Evolutionary conservation across 225 moss, liverwort and hornwort genomes (phyloP).

Genomic region (Bryoerythrophyllum caledonicum): DNA sequence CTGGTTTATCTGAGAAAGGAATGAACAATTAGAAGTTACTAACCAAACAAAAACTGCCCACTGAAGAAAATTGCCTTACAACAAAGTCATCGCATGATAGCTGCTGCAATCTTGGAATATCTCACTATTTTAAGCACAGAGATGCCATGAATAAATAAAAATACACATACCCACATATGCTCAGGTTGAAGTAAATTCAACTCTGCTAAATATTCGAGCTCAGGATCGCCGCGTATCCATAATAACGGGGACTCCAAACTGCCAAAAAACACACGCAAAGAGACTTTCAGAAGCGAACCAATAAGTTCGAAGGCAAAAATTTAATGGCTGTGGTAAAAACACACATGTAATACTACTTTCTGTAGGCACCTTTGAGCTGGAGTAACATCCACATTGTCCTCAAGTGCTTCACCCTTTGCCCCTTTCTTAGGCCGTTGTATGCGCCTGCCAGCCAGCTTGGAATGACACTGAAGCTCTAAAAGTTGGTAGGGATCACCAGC

Average conservation of each 20-base stretch:
- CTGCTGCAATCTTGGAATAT: slow-evolving; percentile 17
- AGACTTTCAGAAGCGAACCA: slow-evolving; percentile 10
- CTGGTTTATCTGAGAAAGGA: slow-evolving; percentile 75
- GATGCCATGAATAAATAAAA: background rate
- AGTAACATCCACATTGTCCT: slow-evolving; percentile 79
- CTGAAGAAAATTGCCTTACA: background rate
- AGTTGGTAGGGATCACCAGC: slow-evolving; percentile 91
- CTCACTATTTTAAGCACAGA: background rate
- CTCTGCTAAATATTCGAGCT: slow-evolving; percentile 95
- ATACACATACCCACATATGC: slow-evolving; percentile 96
- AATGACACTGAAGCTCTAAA: slow-evolving; percentile 97
- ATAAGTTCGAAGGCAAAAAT: slow-evolving; percentile 3
- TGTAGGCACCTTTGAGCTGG: slow-evolving; percentile 50
- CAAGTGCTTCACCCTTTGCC: slow-evolving; percentile 74
- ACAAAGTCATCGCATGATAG: background rate
- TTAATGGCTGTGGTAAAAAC: slow-evolving; percentile 4
- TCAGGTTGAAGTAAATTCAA: slow-evolving; percentile 86
- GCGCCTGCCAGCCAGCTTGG: slow-evolving; percentile 95
- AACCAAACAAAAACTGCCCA: background rate
- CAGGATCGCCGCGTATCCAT: slow-evolving; percentile 98
- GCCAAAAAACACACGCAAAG: slow-evolving; percentile 21
- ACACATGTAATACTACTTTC: slow-evolving; percentile 12
- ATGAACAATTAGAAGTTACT: slow-evolving; percentile 16
- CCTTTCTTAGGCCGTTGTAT: slow-evolving; percentile 91
- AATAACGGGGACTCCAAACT: slow-evolving; percentile 98